Base-by-base conservation (phyloP, 192 early-diverging fungal species). In the Rhizophagus clarus region DNA sequence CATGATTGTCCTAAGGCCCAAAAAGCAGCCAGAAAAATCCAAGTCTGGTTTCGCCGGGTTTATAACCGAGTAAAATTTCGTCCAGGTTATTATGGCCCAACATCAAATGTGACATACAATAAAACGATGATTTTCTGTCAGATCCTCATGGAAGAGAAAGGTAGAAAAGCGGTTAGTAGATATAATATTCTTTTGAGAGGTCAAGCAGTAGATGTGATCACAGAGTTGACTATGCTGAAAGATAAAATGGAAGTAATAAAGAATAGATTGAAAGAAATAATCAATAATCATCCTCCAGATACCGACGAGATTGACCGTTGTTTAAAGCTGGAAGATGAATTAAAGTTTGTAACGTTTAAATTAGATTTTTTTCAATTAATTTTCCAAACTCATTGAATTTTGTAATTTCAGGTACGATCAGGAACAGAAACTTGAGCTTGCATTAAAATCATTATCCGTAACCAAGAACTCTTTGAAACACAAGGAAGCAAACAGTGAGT, bases 161-260 rank as follows among this genome's bases (percentile, higher is more conserved):
- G 60, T 3, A 29, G 60, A 51, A 34, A 45, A 14, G n/a, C 20
- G 1, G 75, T 76, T 0, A 12, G 9, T 12, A 67, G 31, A 22
- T 77, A 77, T 68, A 40, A 28, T 77, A 77, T 77, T 26, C 76
- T 77, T 1, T 77, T 77, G 42, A 77, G 42, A 77, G 76, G 76
- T 28, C 26, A 0, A 1, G 12, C 49, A 49, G 76, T 77, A 47
- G 42, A 77, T 32, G 14, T 29, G 8, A 77, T 77, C 11, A 47
- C 22, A 42, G 2, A 77, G 3, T 28, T 77, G 26, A 47, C 2
- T 77, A 67, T 32, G 28, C 12, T 77, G 76, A 40, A 68, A 22
- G 14, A 14, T 9, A 66, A n/a, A 49, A 67, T 77, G 64, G 24
- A 67, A 49, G 5, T 0, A 24, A 77, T 22, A 9, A 68, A 66